phyloP scores from a whole-genome alignment of 352 stramenopile species.

The Globisporangium spiculum region DNA sequence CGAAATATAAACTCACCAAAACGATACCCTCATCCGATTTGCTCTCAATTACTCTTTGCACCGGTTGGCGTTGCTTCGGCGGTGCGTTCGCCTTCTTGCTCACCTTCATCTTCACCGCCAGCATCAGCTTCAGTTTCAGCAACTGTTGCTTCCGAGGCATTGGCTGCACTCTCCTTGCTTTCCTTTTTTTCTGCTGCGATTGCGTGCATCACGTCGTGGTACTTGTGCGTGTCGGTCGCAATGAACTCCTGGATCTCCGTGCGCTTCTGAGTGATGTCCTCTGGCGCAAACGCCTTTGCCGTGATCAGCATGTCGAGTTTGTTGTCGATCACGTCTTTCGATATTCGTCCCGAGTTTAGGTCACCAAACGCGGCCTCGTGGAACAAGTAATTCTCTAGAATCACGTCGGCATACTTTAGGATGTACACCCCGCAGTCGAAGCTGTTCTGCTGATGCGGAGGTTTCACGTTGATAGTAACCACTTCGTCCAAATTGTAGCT shows the following conservation, averaged over 20 bases:
- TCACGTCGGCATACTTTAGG: conserved; percentile 58
- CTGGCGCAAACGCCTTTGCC: conserved; percentile 32
- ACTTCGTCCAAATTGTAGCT: conserved; percentile 40
- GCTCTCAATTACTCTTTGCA: background rate
- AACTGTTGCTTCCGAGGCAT: background rate
- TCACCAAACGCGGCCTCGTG: conserved; percentile 22
- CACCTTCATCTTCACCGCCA: background rate
- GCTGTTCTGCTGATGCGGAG: conserved; percentile 55
- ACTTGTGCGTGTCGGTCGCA: conserved; percentile 26
- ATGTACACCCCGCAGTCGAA: conserved; percentile 72
- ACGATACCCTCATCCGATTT: background rate
- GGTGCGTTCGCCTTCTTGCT: background rate
- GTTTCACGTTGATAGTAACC: conserved; percentile 31
- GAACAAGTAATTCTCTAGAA: conserved; percentile 41
- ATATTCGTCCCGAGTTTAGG: conserved; percentile 24
- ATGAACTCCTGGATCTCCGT: conserved; percentile 37
- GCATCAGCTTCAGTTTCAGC: background rate
- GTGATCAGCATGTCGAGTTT: conserved; percentile 42
- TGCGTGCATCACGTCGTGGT: conserved; percentile 20
- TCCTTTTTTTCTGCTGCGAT: conserved; percentile 16
- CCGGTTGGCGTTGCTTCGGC: background rate
- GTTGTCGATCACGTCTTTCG: conserved; percentile 36
- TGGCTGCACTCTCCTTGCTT: background rate
- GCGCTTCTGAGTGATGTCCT: conserved; percentile 35
- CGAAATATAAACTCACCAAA: background rate